Percentiles rank a stretch among this genome's conserved stretches.
These are phyloP conservation scores for Moelleriella libera DNA, from an alignment of 2,329 filamentous ascomycete genomes.

Conservation along the genomic window DNA sequence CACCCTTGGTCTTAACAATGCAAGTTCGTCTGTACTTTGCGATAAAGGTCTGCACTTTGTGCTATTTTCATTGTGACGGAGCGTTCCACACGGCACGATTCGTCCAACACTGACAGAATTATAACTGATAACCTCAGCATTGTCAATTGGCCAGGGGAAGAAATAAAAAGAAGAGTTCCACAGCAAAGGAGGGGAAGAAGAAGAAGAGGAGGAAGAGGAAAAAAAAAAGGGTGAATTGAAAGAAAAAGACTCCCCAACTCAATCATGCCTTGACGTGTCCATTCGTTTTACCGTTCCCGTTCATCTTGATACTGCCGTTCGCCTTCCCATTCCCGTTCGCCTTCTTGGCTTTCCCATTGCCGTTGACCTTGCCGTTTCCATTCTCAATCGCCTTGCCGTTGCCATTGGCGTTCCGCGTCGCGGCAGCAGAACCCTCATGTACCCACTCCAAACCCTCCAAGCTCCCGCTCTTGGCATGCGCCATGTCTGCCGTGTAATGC, in stretches of 20 bases:
- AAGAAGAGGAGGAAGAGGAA: too few species aligned
- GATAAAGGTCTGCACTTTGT: too few species aligned
- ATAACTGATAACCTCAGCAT: too few species aligned
- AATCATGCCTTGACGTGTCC: not conserved
- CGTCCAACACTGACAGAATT: too few species aligned
- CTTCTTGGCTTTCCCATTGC: not conserved
- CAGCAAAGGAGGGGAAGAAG: too few species aligned
- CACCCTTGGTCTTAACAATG: too few species aligned
- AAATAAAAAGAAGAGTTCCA: too few species aligned
- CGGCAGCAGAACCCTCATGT: not conserved
- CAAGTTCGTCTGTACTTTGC: too few species aligned
- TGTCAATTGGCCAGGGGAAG: too few species aligned
- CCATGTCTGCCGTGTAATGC: not conserved
- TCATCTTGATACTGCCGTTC: not conserved
- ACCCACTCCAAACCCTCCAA: not conserved
- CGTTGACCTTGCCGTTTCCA: not conserved
- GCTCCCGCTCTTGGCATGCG: not conserved
- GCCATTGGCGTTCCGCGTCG: not conserved
- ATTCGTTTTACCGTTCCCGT: not conserved
- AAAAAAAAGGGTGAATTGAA: too few species aligned
- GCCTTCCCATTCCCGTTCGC: not conserved
- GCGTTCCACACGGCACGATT: too few species aligned
- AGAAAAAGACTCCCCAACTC: not conserved
- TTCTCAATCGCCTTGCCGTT: not conserved
- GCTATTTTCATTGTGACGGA: too few species aligned